Evolutionary conservation across 495 filamentous ascomycete species (phyloP).

Genomic region (Neurospora discreta): DNA sequence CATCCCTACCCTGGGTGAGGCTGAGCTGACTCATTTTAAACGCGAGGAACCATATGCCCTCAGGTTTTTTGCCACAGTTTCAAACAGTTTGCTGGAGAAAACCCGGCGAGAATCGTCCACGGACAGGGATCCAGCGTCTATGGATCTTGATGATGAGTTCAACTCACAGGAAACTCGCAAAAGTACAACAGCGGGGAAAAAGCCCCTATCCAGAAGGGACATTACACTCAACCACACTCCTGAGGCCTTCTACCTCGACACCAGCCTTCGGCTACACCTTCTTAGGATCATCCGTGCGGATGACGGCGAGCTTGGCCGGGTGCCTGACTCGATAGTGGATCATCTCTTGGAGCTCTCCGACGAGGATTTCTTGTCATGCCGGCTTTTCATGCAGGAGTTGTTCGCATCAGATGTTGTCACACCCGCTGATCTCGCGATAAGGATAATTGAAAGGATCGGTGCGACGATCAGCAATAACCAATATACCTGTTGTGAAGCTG

Average conservation of each 20-base stretch:
- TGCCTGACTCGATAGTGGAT: slow-evolving; percentile 39
- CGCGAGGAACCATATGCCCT: slow-evolving; percentile 23
- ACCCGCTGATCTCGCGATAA: slow-evolving; percentile 26
- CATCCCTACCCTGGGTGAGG: slow-evolving; percentile 24
- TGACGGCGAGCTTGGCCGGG: slow-evolving; percentile 22
- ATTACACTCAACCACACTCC: slow-evolving; percentile 32
- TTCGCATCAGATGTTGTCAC: slow-evolving; percentile 33
- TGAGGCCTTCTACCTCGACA: slow-evolving; percentile 37
- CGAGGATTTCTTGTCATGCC: slow-evolving; percentile 49
- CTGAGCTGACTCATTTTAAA: slow-evolving; percentile 18
- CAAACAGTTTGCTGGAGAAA: slow-evolving; percentile 35
- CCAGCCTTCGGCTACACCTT: slow-evolving; percentile 26
- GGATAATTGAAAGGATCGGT: slow-evolving; percentile 37
- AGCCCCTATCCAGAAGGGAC: slow-evolving; percentile 36
- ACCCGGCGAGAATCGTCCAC: slow-evolving; percentile 13
- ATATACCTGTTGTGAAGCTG: slow-evolving; percentile 66
- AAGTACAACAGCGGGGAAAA: slow-evolving; percentile 20
- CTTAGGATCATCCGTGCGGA: slow-evolving; percentile 28
- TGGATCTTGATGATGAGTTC: slow-evolving; percentile 78
- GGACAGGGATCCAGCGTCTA: slow-evolving; percentile 38
- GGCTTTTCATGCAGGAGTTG: slow-evolving; percentile 39
- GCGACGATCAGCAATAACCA: slow-evolving; percentile 44
- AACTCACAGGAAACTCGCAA: slow-evolving; percentile 42
- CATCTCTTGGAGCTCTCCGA: slow-evolving; percentile 47
- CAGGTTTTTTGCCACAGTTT: slow-evolving; percentile 30